phyloP scores from a whole-genome alignment of 2,329 filamentous ascomycete genomes.

The Neonectria punicea region DNA sequence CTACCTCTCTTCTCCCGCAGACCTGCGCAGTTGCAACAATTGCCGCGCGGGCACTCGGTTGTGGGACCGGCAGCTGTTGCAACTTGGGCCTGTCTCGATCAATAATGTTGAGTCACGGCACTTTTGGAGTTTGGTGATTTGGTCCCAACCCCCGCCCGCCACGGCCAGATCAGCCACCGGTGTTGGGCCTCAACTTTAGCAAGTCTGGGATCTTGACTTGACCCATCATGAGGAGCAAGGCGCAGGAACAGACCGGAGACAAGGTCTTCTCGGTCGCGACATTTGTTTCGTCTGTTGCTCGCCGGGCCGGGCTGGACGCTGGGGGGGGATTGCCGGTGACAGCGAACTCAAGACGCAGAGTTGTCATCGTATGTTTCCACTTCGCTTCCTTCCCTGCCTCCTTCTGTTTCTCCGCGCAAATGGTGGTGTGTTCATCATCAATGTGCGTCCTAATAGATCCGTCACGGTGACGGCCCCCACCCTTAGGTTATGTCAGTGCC shows the following conservation, averaged over 20 bases:
- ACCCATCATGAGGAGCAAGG: constrained; percentile 7
- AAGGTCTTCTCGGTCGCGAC: constrained; percentile 12
- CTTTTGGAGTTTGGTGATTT: constrained; percentile 7
- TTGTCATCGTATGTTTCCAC: constrained; percentile 38
- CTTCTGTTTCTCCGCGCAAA: constrained; percentile 20
- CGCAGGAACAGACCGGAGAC: constrained; percentile 10
- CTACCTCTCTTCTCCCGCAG: constrained; percentile 21
- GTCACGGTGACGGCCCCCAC: constrained; percentile 39
- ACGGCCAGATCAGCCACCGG: constrained; percentile 4
- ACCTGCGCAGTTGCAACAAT: constrained; percentile 22
- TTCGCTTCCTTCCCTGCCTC: constrained; percentile 20
- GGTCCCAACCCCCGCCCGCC: constrained; percentile 21
- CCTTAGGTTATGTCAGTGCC: constrained; percentile 5
- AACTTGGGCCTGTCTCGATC: constrained; percentile 23
- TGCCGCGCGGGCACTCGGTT: constrained; percentile 27
- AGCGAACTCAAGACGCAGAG: constrained; percentile 25
- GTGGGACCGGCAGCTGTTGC: constrained; percentile 39
- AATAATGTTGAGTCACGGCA: constrained; percentile 37
- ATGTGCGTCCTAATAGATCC: constrained; percentile 32
- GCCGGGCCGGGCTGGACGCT: constrained; percentile 23
- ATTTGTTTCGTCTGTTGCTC: constrained; percentile 13
- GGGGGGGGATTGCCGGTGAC: constrained; percentile 13
- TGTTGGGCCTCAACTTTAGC: constrained; percentile 16
- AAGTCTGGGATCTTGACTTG: constrained; percentile 13
- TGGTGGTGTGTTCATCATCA: constrained; percentile 33